Base-by-base conservation (phyloP, 2,329 filamentous ascomycete genomes). In the Pleoardoris graminearum region DNA sequence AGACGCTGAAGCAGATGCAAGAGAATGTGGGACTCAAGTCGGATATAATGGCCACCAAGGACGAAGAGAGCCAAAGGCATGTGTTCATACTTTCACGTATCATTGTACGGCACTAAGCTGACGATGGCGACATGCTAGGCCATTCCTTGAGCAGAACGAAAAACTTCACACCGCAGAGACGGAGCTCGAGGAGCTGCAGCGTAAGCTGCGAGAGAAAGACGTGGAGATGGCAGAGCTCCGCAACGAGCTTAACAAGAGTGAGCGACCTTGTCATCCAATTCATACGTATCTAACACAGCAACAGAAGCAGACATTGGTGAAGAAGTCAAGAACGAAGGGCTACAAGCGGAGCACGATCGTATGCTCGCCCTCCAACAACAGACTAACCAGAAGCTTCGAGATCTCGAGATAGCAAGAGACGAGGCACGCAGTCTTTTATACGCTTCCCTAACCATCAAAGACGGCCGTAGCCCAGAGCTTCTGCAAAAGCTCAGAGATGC, bases 1-100 rank as follows among this genome's bases (percentile, higher is more conserved):
- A 76, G 48, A 76, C 73, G 21, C 66, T 77, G 25, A 73, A 76
- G 56, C 69, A 75, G 23, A 71, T 75, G 62, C 71, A 74, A 43
- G 74, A 77, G 48, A 75, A 75, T 46, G 50, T 74, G 8, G 72
- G 71, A 1, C 50, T 75, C 17, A 64, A 69, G 36, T 70, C 72
- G 4, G 70, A 75, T 22, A 63, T 75, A 47, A 70, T 72, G 63
- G 58, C 65, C 8, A 63, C 62, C 42, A 68, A 68, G 48, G 67
- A 75, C 41, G 69, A 73, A 36, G 63, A 68, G 17, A 70, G 60
- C 35, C 64, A 73, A 49, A 69, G 69, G 58, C 65, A 58, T 16
- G 58, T 38, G 8, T 10, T 16, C 33, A 8, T 36, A 16, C 3
- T 5, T 17, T 17, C 8, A 19, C 12, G 5, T 3, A 19, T 17